These are phyloP conservation scores for Aspergillaceae sp. DNA, from an alignment of 2,329 filamentous ascomycete genomes.

Conservation along the genomic window DNA sequence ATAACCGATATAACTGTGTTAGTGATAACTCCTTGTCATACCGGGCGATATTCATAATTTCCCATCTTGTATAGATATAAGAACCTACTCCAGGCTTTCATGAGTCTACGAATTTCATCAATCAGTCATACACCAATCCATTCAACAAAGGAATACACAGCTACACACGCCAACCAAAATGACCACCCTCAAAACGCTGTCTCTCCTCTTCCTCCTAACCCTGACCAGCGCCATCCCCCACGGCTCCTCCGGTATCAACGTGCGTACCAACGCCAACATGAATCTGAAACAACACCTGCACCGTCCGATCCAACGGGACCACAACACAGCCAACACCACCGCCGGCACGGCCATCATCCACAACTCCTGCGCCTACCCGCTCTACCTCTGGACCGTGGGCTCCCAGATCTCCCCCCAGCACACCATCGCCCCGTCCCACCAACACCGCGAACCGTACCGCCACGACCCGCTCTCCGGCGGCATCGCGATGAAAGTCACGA, in stretches of 20 bases:
- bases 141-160: neutral
- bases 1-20: no score
- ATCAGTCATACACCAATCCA: no score
- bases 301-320: neutral
- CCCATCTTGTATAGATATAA: no score
- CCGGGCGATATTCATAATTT: no score
- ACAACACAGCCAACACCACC: conserved; percentile 2
- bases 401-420: conserved; percentile 14
- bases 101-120: no score
- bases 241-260: neutral
- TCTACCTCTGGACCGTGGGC: conserved; percentile 34
- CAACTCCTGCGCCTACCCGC: conserved; percentile 25
- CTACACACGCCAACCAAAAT: neutral
- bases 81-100: no score
- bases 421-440: conserved; percentile 13
- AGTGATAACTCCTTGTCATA: no score
- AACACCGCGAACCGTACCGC: conserved; percentile 30
- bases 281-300: neutral
- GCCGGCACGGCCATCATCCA: conserved; percentile 26
- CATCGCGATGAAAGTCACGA: conserved; percentile 37
- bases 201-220: conserved; percentile 3
- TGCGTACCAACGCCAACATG: neutral
- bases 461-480: conserved; percentile 28
- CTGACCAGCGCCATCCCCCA: neutral
- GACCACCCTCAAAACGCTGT: neutral